phyloP scores from a whole-genome alignment of 495 filamentous ascomycete genomes.

The Pyrenula aspistea region DNA sequence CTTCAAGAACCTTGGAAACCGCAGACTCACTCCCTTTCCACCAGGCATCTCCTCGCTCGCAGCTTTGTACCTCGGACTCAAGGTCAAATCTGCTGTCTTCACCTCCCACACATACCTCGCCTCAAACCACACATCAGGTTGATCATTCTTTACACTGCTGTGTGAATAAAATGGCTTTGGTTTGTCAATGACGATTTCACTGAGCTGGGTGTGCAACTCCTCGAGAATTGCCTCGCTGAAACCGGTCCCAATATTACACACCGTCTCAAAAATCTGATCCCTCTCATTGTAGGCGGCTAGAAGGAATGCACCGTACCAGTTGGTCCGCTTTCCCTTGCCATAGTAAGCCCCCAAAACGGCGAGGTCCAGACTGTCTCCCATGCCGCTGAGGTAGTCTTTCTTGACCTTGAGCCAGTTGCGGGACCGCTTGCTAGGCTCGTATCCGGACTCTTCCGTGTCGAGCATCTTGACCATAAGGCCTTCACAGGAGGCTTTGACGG shows the following conservation, averaged over 20 bases:
- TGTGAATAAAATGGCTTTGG: slow-evolving; percentile 93
- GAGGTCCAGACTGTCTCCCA: slow-evolving; percentile 92
- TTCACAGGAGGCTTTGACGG: slow-evolving; percentile 88
- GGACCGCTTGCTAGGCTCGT: slow-evolving; percentile 89
- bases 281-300: slow-evolving; percentile 81
- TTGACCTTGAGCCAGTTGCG: slow-evolving; percentile 99
- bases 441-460: slow-evolving; percentile 78
- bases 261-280: slow-evolving; percentile 74
- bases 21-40: slow-evolving; percentile 74
- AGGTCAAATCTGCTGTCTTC: slow-evolving; percentile 87
- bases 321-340: slow-evolving; percentile 89
- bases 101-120: slow-evolving; percentile 93
- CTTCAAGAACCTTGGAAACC: slow-evolving; percentile 89
- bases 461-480: slow-evolving; percentile 99
- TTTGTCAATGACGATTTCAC: slow-evolving; percentile 63
- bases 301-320: slow-evolving; percentile 88
- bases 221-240: slow-evolving; percentile 84
- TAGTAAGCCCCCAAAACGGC: slow-evolving; percentile 92
- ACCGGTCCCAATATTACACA: slow-evolving; percentile 97
- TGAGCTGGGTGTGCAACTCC: slow-evolving; percentile 63
- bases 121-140: slow-evolving; percentile 98
- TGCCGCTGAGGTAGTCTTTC: slow-evolving; percentile 88
- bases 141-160: slow-evolving; percentile 69
- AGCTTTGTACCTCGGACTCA: slow-evolving; percentile 86
- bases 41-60: slow-evolving; percentile 45